Evolutionary conservation across 306 rosid genomes (phyloP), one percentile per base, ranked within the genome.

Genomic region (Cajanus cajan): DNA sequence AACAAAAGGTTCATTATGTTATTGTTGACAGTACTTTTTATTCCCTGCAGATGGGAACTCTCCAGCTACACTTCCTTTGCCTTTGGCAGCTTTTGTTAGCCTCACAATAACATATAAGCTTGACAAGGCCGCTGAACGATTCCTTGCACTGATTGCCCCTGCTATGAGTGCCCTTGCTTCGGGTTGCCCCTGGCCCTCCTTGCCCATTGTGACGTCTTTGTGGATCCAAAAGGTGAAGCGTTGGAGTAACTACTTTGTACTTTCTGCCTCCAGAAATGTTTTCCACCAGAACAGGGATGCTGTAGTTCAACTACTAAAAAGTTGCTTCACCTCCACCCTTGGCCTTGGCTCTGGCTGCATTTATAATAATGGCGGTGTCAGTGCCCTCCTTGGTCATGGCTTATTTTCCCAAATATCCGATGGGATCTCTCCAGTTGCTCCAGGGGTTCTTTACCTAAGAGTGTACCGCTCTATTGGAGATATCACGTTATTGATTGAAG

Each of bases 181-280:
- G 79, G 76, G 90, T 84, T 95, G 98, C 83, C 92, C 92, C 22
- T 94, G 98, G 98, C 98, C 98, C 13, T 92, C 90, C 89, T 88
- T 82, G 84, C 92, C 97, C 19, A 85, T 92, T 84, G 43, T 90
- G 54, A 82, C 94, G 63, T 90, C 97, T 67, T 70, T 94, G 68
- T 94, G 98, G 98, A 79, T 79, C 78, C 96, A 90, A 84, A 94
- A 92, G 85, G 93, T 82, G 68, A 90, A 82, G 92, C 96, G 91
- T 80, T 95, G 97, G 98, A 87, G 82, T 79, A 94, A 90, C 82
- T 87, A 22, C 89, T 78, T 95, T 63, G 88, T 95, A 40, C 86
- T 92, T 78, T 39, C 86, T 78, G 91, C 98, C 75, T 92, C 97
- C 55, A 79, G 87, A 71, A 91, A 97, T 73, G 92, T 95, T 79